Percentiles rank a stretch among this genome's conserved stretches.
phyloP scores from a whole-genome alignment of 768 basidiomycete species.

The Leccinum barrowsii region DNA sequence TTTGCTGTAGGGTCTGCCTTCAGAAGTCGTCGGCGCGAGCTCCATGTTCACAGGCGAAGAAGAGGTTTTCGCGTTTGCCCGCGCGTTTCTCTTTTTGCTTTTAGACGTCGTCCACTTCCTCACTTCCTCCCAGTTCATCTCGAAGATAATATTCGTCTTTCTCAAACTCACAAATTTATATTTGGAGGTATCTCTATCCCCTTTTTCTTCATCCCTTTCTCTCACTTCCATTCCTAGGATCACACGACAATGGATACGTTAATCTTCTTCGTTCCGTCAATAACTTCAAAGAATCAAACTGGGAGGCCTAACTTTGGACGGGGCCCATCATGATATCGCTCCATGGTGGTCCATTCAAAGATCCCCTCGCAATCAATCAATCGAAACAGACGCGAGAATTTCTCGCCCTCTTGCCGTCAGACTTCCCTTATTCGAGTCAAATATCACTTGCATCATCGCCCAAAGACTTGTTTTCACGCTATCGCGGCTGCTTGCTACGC shows the following conservation, averaged over 20 bases:
- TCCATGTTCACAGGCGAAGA: conserved; percentile 96
- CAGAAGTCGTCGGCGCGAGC: conserved; percentile 71
- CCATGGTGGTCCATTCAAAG: too few species aligned
- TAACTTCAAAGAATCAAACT: too few species aligned
- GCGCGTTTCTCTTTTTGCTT: too few species aligned
- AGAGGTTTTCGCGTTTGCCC: conserved; percentile 94
- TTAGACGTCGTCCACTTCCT: too few species aligned
- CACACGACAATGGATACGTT: too few species aligned
- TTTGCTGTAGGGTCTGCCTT: conserved; percentile 62
- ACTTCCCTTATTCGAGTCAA: conserved; percentile 37
- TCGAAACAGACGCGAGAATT: conserved; percentile 48
- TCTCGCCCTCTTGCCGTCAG: conserved; percentile 40
- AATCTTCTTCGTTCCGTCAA: too few species aligned
- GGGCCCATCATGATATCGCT: conserved; percentile 9
- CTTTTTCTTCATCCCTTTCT: too few species aligned
- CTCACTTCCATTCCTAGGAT: too few species aligned
- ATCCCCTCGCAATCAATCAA: conserved; percentile 58
- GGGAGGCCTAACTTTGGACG: background rate
- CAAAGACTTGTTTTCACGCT: conserved; percentile 47
- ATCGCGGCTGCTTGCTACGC: conserved; percentile 55
- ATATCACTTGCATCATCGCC: conserved; percentile 41
- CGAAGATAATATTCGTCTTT: too few species aligned
- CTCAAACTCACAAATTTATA: too few species aligned
- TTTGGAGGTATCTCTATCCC: too few species aligned
- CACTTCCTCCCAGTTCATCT: too few species aligned